Base-by-base conservation (phyloP, 352 stramenopile genomes). In the Achlya hypogyna region DNA sequence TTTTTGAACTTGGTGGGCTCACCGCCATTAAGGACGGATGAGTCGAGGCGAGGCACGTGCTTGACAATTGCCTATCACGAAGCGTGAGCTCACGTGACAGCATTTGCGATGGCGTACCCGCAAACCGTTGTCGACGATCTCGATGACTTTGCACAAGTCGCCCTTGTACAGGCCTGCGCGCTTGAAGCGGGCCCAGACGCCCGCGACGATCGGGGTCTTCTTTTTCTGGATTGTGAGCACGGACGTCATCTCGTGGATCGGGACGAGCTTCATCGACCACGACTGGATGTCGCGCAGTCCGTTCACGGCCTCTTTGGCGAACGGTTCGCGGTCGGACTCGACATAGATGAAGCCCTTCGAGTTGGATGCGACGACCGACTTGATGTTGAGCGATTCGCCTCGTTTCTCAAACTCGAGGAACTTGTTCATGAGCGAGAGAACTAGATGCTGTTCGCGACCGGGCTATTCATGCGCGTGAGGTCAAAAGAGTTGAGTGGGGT, bases 281-380 rank as follows among this genome's bases (percentile, higher is more conserved):
- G 88, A 82, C 60, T 88, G 78, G 53, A 95, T 83, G 51, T 94
- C 85, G 62, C 85, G 82, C 16, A 95, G 75, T 6, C 86, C 86
- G 45, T 89, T 93, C 16, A 95, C 72, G 8, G 84, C 86, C 51
- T 95, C 85, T 64, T 91, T 91, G 1, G 84, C 85, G 38, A 93
- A 86, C 10, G 86, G 84, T 62, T 95, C 86, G 31, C 86, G 82
- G 62, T 95, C 86, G 0, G 86, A 86, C 59, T 95, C 86, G 25
- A 95, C 84, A 65, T 95, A 95, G 63, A 95, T 92, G 66, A 94
- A 95, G 0, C 86, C 86, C 64, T 95, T 95, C 8, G 86, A 94
- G 69, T 86, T 93, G 16, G 85, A 92, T 0, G 85, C 85, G 25
- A 95, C 74, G 14, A 94, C 86, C 18, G 85, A 94, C 69, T 95